Percentiles rank a stretch among this genome's conserved stretches.
phyloP scores from a whole-genome alignment of 2,329 filamentous ascomycete genomes.

The Graphilbum sp. region DNA sequence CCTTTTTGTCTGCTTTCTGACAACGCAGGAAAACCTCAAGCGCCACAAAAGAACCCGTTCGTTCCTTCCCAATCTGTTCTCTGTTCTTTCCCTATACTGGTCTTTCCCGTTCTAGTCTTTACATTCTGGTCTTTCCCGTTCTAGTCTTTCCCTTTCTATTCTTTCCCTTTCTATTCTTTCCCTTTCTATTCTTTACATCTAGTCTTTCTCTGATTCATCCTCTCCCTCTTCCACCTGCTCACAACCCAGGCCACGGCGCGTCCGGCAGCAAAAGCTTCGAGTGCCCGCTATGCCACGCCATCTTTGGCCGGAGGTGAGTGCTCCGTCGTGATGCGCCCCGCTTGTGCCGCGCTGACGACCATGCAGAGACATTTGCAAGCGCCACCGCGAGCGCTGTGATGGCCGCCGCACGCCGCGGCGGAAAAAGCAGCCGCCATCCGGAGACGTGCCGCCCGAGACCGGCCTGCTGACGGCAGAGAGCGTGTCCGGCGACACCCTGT shows the following conservation, averaged over 20 bases:
- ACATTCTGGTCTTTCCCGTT: too few species aligned
- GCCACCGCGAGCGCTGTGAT: conserved; percentile 3
- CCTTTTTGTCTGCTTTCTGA: not conserved
- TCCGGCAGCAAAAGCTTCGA: conserved; percentile 1
- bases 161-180: too few species aligned
- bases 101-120: too few species aligned
- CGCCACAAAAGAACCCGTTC: conserved; percentile 3
- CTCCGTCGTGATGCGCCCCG: too few species aligned
- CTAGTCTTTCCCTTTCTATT: not conserved
- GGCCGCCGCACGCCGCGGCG: not conserved
- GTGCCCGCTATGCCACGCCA: conserved; percentile 1
- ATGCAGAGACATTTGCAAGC: conserved; percentile 4
- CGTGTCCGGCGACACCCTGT: too few species aligned
- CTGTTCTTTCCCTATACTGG: too few species aligned
- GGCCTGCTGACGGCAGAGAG: too few species aligned
- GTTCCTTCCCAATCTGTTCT: not conserved
- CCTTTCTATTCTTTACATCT: too few species aligned
- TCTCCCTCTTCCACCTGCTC: too few species aligned
- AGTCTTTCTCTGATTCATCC: too few species aligned
- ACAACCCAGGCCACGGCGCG: conserved; percentile 3
- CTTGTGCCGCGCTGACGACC: too few species aligned
- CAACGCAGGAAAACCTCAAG: conserved; percentile 1
- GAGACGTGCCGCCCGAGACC: not conserved
- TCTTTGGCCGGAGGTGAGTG: conserved; percentile 1
- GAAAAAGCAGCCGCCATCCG: not conserved